Base-by-base conservation (phyloP, 148 eudicot species). In the Rhododendron molle region DNA sequence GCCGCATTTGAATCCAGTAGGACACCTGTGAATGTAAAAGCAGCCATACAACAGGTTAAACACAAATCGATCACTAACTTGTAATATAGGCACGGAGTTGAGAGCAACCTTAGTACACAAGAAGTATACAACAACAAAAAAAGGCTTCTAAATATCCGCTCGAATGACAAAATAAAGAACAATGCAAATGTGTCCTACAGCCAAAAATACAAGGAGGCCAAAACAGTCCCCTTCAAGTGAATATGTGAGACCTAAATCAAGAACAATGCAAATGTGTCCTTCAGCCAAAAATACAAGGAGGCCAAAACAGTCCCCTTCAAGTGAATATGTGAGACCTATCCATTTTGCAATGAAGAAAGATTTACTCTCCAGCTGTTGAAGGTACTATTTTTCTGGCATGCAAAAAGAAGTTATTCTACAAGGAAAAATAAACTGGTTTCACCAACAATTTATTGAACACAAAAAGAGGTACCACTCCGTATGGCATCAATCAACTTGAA, bases 1-100 rank as follows among this genome's bases (percentile, higher is more conserved):
- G 58, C 94, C 94, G 47, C 94, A 92, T 85, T 92, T 92, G 74
- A 92, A 92, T 18, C 94, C 94, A 76, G 94, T 92, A 3, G 94
- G 94, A 85, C 94, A 92, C 94, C 94, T 91, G 88, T 81, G 20
- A 30, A 40, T 13, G 20, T 23, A 3, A 21, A 77, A 36, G 3
- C 11, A 28, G 34, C 52, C 46, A 65, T 26, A 62, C 14, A 38
- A 40, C 34, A 82, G 34, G 34, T 62, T 82, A 38, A 15, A 56
- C 38, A 81, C 26, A 34, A 54, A 81, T 7, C 26, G 38, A 30
- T 26, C 83, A 16, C 67, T 50, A 30, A 80, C 36, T 9, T 28
- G 26, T 26, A 26, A 69, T 13, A 12, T 28, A 28, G 74, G 49
- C 34, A 69, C 4, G 1, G 26, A 67, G 26, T 11, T n/a, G 13